A percentile compares a stretch with the other conserved stretches of the same genome.
Evolutionary conservation across 2,329 filamentous ascomycete species (phyloP).

Genomic region (Neonectria faginata): DNA sequence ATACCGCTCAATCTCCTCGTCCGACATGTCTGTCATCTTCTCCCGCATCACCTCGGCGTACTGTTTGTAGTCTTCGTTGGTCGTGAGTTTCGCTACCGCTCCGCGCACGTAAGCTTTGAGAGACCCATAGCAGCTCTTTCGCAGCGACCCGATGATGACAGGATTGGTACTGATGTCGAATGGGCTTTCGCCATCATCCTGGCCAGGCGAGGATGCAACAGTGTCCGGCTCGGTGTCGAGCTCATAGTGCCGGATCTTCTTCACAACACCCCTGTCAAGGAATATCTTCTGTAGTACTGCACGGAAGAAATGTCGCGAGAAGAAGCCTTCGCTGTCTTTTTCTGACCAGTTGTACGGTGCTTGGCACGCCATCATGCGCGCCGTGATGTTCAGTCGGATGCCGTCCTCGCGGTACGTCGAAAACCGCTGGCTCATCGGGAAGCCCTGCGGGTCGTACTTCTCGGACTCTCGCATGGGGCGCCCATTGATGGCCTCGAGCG

Average conservation of each 20-base stretch:
- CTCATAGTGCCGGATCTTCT: conserved; percentile 62
- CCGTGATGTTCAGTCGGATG: conserved; percentile 91
- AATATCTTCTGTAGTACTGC: conserved; percentile 93
- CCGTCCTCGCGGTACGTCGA: conserved; percentile 69
- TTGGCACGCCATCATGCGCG: conserved; percentile 98
- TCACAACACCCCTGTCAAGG: conserved; percentile 83
- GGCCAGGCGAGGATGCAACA: conserved; percentile 23
- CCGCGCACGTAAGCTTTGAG: conserved; percentile 84
- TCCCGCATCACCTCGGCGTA: conserved; percentile 71
- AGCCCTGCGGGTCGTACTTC: conserved; percentile 88
- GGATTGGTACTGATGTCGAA: conserved; percentile 75
- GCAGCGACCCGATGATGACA: conserved; percentile 86
- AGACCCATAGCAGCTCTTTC: conserved; percentile 81
- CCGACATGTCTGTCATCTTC: conserved; percentile 76
- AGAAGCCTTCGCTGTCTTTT: conserved; percentile 85
- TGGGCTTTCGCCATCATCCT: conserved; percentile 51
- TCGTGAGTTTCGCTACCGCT: conserved; percentile 79
- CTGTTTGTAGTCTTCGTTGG: conserved; percentile 66
- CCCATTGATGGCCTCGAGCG: conserved; percentile 73
- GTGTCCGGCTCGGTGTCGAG: conserved; percentile 41
- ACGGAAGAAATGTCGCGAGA: conserved; percentile 92
- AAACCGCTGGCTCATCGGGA: conserved; percentile 87
- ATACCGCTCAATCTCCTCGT: conserved; percentile 81
- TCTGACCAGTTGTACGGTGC: conserved; percentile 92
- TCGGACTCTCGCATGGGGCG: conserved; percentile 76